These are phyloP conservation scores for Umbelopsis ramanniana DNA, from an alignment of 192 early-diverging fungal genomes.

Conservation along the genomic window DNA sequence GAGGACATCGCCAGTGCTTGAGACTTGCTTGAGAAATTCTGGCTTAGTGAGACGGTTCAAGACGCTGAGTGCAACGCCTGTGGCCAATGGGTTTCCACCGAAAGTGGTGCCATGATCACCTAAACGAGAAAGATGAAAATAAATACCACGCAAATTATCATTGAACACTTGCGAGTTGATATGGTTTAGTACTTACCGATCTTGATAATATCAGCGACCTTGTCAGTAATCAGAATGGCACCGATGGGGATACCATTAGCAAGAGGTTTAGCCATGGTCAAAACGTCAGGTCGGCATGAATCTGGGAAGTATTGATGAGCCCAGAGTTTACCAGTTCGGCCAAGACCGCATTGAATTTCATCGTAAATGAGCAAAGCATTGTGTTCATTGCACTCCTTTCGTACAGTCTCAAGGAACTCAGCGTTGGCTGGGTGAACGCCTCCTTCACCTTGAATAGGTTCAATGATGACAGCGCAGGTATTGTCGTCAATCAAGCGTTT, in stretches of 20 bases:
- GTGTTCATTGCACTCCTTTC: constrained; percentile 81
- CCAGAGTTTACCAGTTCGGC: constrained; percentile 88
- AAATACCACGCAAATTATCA: background rate
- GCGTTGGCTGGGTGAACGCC: constrained; percentile 76
- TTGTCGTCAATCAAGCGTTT: constrained; percentile 70
- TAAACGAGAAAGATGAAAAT: constrained; percentile 20
- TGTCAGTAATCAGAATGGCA: constrained; percentile 78
- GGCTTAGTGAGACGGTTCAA: constrained; percentile 69
- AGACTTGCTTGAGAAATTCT: constrained; percentile 75
- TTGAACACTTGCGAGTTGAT: background rate
- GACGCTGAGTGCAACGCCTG: constrained; percentile 81
- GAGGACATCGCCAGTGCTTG: constrained; percentile 66
- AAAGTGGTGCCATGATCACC: constrained; percentile 99
- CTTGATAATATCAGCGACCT: constrained; percentile 82
- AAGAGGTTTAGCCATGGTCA: constrained; percentile 96
- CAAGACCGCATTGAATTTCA: constrained; percentile 96
- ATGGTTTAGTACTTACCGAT: constrained; percentile 49
- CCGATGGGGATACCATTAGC: constrained; percentile 98
- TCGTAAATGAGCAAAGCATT: constrained; percentile 93
- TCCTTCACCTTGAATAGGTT: constrained; percentile 97
- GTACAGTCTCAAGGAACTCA: constrained; percentile 80
- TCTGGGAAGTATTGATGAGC: constrained; percentile 75
- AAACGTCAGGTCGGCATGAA: constrained; percentile 82
- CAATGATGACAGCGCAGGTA: constrained; percentile 92
- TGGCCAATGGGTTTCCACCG: constrained; percentile 93